Conservation (phyloP, 2,329 filamentous ascomycete species). For the Diaporthe caulivora region DNA sequence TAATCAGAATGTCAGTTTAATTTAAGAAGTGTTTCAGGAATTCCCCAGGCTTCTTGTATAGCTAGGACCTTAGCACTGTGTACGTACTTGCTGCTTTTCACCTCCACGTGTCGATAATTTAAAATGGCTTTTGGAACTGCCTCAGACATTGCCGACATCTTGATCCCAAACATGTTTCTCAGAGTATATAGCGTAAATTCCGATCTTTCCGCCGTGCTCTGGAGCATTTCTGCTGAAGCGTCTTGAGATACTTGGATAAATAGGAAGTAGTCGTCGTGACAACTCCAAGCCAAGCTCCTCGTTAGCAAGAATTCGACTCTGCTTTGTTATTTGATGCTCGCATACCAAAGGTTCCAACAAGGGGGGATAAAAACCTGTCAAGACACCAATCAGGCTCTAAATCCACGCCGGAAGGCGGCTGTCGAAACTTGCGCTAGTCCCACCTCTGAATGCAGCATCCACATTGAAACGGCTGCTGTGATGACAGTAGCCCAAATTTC, state of each 20-base stretch:
- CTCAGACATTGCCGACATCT: neutral
- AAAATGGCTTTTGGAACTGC: neutral
- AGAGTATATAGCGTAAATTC: neutral
- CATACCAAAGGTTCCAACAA: neutral
- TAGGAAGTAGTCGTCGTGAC: neutral
- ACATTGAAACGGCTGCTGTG: neutral
- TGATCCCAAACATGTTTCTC: neutral
- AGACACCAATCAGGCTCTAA: too few species aligned
- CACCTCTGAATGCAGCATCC: neutral
- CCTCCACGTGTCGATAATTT: neutral
- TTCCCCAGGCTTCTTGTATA: too few species aligned
- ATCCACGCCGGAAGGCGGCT: too few species aligned
- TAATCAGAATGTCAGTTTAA: too few species aligned
- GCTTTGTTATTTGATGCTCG: too few species aligned
- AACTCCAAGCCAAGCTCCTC: neutral
- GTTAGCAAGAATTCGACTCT: neutral
- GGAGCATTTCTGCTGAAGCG: neutral
- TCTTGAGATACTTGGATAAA: neutral
- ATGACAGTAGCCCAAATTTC: neutral
- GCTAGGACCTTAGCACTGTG: too few species aligned
- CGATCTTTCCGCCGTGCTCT: neutral
- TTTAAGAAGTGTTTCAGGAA: too few species aligned
- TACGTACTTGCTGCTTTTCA: neutral
- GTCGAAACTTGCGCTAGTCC: neutral
- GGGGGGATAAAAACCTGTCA: neutral